phyloP scores from a whole-genome alignment of 495 filamentous ascomycete species.

The Podospora pseudopauciseta region DNA sequence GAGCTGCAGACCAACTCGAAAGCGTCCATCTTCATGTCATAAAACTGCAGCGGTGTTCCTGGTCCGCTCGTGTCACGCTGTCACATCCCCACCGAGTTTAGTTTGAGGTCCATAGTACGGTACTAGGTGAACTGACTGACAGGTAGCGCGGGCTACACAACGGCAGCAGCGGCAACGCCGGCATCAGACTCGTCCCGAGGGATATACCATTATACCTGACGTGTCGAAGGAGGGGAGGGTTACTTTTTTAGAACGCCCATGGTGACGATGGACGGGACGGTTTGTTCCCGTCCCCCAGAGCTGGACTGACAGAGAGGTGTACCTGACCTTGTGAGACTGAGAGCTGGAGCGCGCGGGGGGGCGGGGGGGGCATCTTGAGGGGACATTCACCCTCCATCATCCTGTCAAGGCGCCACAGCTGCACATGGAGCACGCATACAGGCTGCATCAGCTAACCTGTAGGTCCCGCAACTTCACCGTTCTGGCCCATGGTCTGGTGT shows the following conservation, averaged over 20 bases:
- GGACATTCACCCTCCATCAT: conserved; percentile 1
- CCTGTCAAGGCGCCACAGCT: not conserved
- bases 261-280: not conserved
- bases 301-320: not conserved
- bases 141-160: not conserved
- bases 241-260: not conserved
- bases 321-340: not conserved
- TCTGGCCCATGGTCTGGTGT: not conserved
- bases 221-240: not conserved
- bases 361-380: not conserved
- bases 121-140: not conserved
- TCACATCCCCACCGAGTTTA: not conserved
- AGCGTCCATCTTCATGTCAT: not conserved
- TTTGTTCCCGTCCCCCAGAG: not conserved
- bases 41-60: not conserved
- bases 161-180: not conserved
- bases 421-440: conserved; percentile 6
- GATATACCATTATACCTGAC: not conserved
- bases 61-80: conserved; percentile 2
- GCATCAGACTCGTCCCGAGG: not conserved
- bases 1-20: not conserved
- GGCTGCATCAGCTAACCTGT: conserved; percentile 3
- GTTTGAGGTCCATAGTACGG: not conserved
- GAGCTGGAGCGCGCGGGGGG: not conserved
- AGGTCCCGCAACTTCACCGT: conserved; percentile 2